These are phyloP conservation scores for Silene uniflora DNA, from an alignment of 148 eudicot species.

Conservation along the genomic window DNA sequence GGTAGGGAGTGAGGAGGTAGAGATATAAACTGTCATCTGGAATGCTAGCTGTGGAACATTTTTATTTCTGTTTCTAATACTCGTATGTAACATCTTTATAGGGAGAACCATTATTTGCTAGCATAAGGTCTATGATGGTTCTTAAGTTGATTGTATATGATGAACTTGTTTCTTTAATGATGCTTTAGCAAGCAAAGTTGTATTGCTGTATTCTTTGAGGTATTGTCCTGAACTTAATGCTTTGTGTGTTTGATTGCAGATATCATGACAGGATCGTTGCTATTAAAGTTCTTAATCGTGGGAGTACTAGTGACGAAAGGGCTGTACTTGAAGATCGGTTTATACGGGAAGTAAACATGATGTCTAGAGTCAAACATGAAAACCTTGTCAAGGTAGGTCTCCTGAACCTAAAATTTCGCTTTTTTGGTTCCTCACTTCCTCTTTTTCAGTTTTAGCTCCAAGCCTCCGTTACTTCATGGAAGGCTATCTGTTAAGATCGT, in stretches of 20 bases:
- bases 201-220: neutral
- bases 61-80: neutral
- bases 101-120: neutral
- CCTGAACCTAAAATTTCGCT: neutral
- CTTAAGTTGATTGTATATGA: neutral
- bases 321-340: constrained; percentile 71
- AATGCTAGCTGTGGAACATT: neutral
- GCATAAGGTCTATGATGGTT: neutral
- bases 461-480: neutral
- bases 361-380: constrained; percentile 84
- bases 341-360: constrained; percentile 89
- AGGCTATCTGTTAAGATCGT: neutral
- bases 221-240: constrained; percentile 7
- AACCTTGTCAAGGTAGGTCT: constrained; percentile 76
- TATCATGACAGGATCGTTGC: constrained; percentile 83
- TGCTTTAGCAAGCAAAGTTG: neutral
- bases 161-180: neutral
- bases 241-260: constrained; percentile 38
- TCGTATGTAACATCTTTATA: neutral
- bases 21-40: neutral
- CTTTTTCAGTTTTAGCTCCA: neutral
- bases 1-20: constrained; percentile 5
- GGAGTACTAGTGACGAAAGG: constrained; percentile 65
- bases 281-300: constrained; percentile 78
- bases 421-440: neutral